A percentile compares a stretch with the other conserved stretches of the same genome.
Conservation (phyloP, 2,329 filamentous ascomycete species). For the Colletotrichum godetiae region DNA sequence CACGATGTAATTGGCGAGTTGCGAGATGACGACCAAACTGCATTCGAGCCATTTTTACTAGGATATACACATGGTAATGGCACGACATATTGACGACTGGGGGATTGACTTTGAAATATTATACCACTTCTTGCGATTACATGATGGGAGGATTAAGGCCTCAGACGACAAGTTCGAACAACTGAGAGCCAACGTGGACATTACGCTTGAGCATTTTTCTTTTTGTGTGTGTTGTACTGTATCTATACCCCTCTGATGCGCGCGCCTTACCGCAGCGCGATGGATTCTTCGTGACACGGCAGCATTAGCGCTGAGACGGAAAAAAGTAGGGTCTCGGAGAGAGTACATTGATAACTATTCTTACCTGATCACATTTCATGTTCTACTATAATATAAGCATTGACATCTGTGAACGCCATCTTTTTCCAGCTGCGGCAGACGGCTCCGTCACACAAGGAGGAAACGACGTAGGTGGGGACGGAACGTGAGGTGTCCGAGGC, state of each 20-base stretch:
- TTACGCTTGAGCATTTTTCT: background rate
- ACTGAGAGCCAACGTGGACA: background rate
- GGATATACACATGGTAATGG: background rate
- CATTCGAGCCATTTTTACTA: background rate
- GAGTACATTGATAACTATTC: slow-evolving; percentile 1
- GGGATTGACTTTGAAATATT: slow-evolving; percentile 11
- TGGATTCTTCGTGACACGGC: slow-evolving; percentile 9
- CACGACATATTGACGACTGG: background rate
- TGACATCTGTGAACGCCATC: background rate
- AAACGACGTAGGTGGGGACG: background rate
- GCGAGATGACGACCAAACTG: background rate
- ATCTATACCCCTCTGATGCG: slow-evolving; percentile 30
- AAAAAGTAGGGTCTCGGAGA: background rate
- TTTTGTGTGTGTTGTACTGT: slow-evolving; percentile 16
- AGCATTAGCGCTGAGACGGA: slow-evolving; percentile 14
- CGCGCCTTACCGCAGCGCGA: background rate
- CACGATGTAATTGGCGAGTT: slow-evolving; percentile 15
- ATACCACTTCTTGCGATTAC: slow-evolving; percentile 29
- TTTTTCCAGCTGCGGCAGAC: background rate
- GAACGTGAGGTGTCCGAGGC: background rate
- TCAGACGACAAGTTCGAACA: slow-evolving; percentile 8
- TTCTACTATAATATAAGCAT: background rate
- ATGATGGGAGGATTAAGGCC: slow-evolving; percentile 1
- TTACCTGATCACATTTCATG: background rate
- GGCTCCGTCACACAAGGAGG: background rate